Conservation (phyloP, 306 rosid genomes). For the Senna siamea region DNA sequence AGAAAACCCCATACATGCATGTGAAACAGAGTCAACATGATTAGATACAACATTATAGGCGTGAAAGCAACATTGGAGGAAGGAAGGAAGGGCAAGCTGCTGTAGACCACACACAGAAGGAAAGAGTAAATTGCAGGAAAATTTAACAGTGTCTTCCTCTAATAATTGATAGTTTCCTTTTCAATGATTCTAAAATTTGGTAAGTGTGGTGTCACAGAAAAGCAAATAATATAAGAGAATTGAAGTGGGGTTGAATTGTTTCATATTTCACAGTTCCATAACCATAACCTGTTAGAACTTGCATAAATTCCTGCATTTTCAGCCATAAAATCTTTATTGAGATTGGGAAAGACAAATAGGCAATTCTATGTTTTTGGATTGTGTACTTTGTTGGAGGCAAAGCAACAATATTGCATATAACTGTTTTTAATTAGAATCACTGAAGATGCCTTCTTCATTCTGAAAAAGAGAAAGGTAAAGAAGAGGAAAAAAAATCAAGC, state of each 20-base stretch:
- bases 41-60: constrained; percentile 26
- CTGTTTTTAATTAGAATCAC: constrained; percentile 21
- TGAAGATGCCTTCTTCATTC: constrained; percentile 16
- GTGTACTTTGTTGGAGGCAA: constrained; percentile 31
- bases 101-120: neutral
- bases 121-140: constrained; percentile 5
- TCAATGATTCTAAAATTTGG: constrained; percentile 42
- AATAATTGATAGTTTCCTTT: constrained; percentile 36
- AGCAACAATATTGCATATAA: neutral
- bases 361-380: constrained; percentile 8
- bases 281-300: neutral
- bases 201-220: constrained; percentile 36
- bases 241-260: constrained; percentile 16
- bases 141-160: neutral
- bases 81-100: neutral
- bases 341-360: constrained; percentile 9
- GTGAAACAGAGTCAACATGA: constrained; percentile 40
- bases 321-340: neutral
- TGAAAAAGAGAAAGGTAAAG: constrained; percentile 9
- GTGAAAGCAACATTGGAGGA: constrained; percentile 36
- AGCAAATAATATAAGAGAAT: constrained; percentile 6
- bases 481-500: neutral
- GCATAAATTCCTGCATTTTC: neutral
- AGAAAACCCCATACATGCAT: constrained; percentile 22
- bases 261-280: constrained; percentile 22